Base-by-base conservation (phyloP, 768 basidiomycete genomes). In the Tremella fuciformis region DNA sequence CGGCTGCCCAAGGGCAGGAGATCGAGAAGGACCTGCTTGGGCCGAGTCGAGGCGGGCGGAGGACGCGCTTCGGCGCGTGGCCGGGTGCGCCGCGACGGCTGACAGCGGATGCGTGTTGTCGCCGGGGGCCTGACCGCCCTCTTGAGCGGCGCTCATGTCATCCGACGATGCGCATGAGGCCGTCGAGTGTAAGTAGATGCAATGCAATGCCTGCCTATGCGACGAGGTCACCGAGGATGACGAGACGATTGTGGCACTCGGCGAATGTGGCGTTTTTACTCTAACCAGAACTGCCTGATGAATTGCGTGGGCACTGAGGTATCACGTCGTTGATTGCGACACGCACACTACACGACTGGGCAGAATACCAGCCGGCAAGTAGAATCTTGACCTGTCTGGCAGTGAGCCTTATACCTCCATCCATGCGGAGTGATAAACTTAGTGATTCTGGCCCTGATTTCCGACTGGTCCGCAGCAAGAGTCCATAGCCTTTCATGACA, bases 201-300 rank as follows among this genome's bases (percentile, higher is more conserved):
- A n/a, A 22, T 46, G n/a, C n/a, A 46, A 46, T 22, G 22, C 42
- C n/a, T 46, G 22, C 8, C n/a, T 46, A 46, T 8, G 42, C 22
- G 29, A 34, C 29, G 29, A 46, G 22, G 42, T 46, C 8, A 8
- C 6, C 42, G 22, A 46, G 42, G 42, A 46, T 46, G n/a, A 46
- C n/a, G 42, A 46, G 22, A 22, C n/a, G 15, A 46, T 6, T 46
- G 42, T 46, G 42, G 42, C 42, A 46, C n/a, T 46, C 42, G n/a
- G 22, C n/a, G 42, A n/a, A 22, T 18, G 42, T 46, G 42, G 42
- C 42, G 16, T n/a, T 46, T 46, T 46, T 4, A 15, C 42, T 4
- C 16, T 22, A n/a, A n/a, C n/a, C n/a, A n/a, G n/a, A n/a, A n/a
- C n/a, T n/a, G n/a, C n/a, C n/a, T n/a, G n/a, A n/a, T n/a, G n/a